Conservation (phyloP, 495 filamentous ascomycete species). For the Penicillium angulare region DNA sequence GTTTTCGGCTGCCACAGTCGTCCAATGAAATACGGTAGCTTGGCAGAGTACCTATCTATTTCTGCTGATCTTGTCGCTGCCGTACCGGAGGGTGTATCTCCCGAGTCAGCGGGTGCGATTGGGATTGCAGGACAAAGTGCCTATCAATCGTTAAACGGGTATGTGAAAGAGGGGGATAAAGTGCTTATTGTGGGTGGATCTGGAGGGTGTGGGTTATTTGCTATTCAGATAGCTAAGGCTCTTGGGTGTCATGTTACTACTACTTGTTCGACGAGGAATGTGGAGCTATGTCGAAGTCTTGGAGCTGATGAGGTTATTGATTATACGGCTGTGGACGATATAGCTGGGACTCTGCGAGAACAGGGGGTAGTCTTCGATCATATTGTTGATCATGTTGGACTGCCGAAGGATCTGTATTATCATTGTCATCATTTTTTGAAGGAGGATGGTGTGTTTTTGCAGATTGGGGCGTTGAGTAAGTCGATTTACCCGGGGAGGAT, state of each 20-base stretch:
- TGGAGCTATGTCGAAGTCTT: conserved; percentile 52
- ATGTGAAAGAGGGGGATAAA: conserved; percentile 51
- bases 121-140: conserved; percentile 58
- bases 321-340: conserved; percentile 53
- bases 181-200: conserved; percentile 70
- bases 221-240: conserved; percentile 65
- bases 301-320: conserved; percentile 71
- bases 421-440: conserved; percentile 54
- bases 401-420: conserved; percentile 51
- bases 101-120: conserved; percentile 50
- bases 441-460: conserved; percentile 51
- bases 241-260: conserved; percentile 62
- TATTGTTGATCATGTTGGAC: conserved; percentile 62
- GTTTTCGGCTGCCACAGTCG: conserved; percentile 53
- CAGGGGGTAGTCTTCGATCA: conserved; percentile 54
- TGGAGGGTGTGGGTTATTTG: conserved; percentile 60
- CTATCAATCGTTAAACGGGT: conserved; percentile 56
- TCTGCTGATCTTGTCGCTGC: conserved; percentile 20
- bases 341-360: conserved; percentile 46
- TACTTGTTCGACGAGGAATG: conserved; percentile 59
- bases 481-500: conserved; percentile 24
- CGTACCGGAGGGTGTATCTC: conserved; percentile 51
- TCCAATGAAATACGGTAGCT: conserved; percentile 47
- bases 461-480: conserved; percentile 48
- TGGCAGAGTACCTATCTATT: conserved; percentile 52